phyloP scores from a whole-genome alignment of 2,329 filamentous ascomycete genomes.

The Trichophyton rubrum region DNA sequence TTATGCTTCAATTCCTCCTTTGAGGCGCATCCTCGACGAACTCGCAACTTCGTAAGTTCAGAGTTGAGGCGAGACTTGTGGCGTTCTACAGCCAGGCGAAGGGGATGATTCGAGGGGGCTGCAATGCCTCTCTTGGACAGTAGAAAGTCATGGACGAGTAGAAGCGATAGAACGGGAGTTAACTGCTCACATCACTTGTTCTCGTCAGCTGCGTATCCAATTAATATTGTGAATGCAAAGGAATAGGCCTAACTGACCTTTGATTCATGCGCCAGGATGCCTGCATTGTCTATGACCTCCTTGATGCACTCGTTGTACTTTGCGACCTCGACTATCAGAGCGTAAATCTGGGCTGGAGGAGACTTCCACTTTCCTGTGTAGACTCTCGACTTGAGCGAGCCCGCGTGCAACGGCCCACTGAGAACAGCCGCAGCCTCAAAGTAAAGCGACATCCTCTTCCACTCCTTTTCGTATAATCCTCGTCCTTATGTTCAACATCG shows the following conservation, averaged over 20 bases:
- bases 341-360: slow-evolving; percentile 69
- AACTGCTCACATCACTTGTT: slow-evolving; percentile 42
- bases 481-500: background rate
- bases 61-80: slow-evolving; percentile 71
- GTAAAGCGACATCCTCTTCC: slow-evolving; percentile 72
- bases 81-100: slow-evolving; percentile 60
- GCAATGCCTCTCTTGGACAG: slow-evolving; percentile 72
- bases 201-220: background rate
- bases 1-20: slow-evolving; percentile 47
- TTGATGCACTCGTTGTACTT: slow-evolving; percentile 84
- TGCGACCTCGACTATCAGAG: slow-evolving; percentile 69
- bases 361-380: slow-evolving; percentile 69
- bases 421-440: slow-evolving; percentile 76
- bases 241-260: slow-evolving; percentile 50
- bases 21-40: slow-evolving; percentile 57
- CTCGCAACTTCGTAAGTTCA: slow-evolving; percentile 67
- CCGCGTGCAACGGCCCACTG: slow-evolving; percentile 43
- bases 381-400: slow-evolving; percentile 75
- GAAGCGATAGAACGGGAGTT: slow-evolving; percentile 62
- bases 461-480: background rate
- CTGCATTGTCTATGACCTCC: slow-evolving; percentile 75
- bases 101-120: slow-evolving; percentile 63
- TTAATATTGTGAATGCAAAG: background rate
- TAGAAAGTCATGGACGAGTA: slow-evolving; percentile 77
- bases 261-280: slow-evolving; percentile 63